A percentile compares a stretch with the other conserved stretches of the same genome.
phyloP scores from a whole-genome alignment of 2,329 filamentous ascomycete genomes.

The Fusarium staphyleae region DNA sequence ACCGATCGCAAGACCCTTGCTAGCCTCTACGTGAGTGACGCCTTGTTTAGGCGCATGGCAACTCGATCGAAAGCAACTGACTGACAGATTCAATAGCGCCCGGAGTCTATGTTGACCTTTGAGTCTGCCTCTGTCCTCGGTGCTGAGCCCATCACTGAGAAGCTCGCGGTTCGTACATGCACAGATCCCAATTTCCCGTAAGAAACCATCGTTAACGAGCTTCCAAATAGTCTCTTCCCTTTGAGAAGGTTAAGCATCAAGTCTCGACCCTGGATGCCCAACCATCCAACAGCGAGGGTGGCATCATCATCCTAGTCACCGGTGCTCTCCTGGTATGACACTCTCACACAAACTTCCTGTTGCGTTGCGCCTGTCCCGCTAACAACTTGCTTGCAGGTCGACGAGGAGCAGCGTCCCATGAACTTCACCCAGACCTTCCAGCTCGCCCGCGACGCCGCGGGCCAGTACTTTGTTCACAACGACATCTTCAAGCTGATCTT shows the following conservation, averaged over 20 bases:
- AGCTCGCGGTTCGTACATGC: constrained; percentile 71
- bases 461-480: constrained; percentile 88
- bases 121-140: constrained; percentile 76
- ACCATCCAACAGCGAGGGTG: constrained; percentile 68
- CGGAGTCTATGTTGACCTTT: constrained; percentile 89
- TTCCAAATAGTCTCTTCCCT: constrained; percentile 71
- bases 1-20: constrained; percentile 68
- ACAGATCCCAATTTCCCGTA: background rate
- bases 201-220: constrained; percentile 13
- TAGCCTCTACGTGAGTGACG: constrained; percentile 79
- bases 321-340: constrained; percentile 78
- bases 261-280: constrained; percentile 83
- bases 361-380: constrained; percentile 2
- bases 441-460: constrained; percentile 70
- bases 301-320: constrained; percentile 87
- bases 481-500: constrained; percentile 94
- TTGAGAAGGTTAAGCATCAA: constrained; percentile 81
- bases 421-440: constrained; percentile 92
- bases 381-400: constrained; percentile 65
- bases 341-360: constrained; percentile 7
- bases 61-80: constrained; percentile 62
- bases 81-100: constrained; percentile 20
- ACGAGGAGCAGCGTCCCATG: constrained; percentile 86
- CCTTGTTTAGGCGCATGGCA: constrained; percentile 47
- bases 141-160: constrained; percentile 72